phyloP scores from a whole-genome alignment of 2,329 filamentous ascomycete species.

The Xylaria sp. region DNA sequence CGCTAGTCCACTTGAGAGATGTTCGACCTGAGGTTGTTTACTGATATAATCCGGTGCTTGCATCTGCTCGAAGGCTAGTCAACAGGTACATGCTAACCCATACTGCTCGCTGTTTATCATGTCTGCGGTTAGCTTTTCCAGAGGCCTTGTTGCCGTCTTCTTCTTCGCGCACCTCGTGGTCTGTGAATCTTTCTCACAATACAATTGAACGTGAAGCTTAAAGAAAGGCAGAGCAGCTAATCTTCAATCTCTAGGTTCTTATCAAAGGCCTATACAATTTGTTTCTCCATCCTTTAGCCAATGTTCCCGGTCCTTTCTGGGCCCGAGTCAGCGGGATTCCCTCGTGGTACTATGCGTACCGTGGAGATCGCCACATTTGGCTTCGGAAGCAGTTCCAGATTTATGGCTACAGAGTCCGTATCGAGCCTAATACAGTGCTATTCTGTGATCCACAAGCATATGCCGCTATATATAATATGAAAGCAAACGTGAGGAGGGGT shows the following conservation, averaged over 20 bases:
- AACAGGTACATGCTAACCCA: background rate
- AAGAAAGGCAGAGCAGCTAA: background rate
- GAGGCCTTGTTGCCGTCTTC: background rate
- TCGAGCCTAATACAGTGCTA: conserved; percentile 38
- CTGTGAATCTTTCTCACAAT: background rate
- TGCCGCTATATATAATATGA: conserved; percentile 41
- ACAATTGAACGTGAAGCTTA: background rate
- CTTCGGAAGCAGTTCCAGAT: conserved; percentile 40
- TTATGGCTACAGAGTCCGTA: conserved; percentile 39
- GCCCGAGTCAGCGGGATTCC: conserved; percentile 39
- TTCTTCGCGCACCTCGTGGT: background rate
- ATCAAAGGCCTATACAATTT: conserved; percentile 40
- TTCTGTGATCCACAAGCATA: conserved; percentile 41
- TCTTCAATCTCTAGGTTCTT: conserved; percentile 16
- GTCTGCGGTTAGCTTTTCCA: background rate
- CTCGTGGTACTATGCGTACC: conserved; percentile 40
- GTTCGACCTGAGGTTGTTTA: background rate
- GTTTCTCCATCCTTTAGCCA: conserved; percentile 41
- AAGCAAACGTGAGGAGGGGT: conserved; percentile 42
- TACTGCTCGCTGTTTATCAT: background rate
- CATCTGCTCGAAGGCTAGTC: background rate
- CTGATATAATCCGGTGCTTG: background rate
- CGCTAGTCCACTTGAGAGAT: background rate
- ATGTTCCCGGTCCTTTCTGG: conserved; percentile 44
- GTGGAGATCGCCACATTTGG: conserved; percentile 43